Evolutionary conservation across 805 yeast genomes (phyloP).

Genomic region (Suhomyces kilbournensis): DNA sequence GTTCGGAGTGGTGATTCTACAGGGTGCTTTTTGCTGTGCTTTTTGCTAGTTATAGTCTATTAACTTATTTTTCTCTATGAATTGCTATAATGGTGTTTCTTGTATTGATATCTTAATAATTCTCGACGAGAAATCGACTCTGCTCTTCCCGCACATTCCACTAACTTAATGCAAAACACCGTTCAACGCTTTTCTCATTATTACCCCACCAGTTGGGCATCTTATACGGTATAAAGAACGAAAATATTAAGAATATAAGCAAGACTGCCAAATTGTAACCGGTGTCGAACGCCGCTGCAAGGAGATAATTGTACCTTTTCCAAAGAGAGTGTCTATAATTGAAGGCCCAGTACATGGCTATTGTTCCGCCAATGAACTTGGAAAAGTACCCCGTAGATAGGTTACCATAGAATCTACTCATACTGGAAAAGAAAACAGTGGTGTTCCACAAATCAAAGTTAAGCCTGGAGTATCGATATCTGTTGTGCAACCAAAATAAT

Average conservation of each 20-base stretch:
- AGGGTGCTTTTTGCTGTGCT: too few species aligned
- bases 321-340: constrained; percentile 38
- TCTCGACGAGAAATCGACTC: too few species aligned
- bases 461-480: constrained; percentile 20
- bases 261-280: constrained; percentile 46
- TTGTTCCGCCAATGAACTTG: constrained; percentile 46
- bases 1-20: too few species aligned
- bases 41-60: too few species aligned
- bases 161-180: constrained; percentile 40
- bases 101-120: too few species aligned
- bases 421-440: constrained; percentile 47
- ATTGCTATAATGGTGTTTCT: too few species aligned
- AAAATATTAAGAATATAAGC: constrained; percentile 34
- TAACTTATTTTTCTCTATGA: too few species aligned
- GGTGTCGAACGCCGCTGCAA: constrained; percentile 52
- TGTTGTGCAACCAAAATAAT: constrained; percentile 26
- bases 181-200: constrained; percentile 39
- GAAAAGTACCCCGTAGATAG: constrained; percentile 49
- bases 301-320: constrained; percentile 44
- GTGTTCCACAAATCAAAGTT: constrained; percentile 43
- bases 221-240: constrained; percentile 17
- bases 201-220: constrained; percentile 54
- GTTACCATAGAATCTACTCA: constrained; percentile 49
- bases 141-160: too few species aligned
- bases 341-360: constrained; percentile 45